A percentile compares a stretch with the other conserved stretches of the same genome.
Evolutionary conservation across 306 rosid genomes (phyloP).

Genomic region (Chamaecrista fasciculata): DNA sequence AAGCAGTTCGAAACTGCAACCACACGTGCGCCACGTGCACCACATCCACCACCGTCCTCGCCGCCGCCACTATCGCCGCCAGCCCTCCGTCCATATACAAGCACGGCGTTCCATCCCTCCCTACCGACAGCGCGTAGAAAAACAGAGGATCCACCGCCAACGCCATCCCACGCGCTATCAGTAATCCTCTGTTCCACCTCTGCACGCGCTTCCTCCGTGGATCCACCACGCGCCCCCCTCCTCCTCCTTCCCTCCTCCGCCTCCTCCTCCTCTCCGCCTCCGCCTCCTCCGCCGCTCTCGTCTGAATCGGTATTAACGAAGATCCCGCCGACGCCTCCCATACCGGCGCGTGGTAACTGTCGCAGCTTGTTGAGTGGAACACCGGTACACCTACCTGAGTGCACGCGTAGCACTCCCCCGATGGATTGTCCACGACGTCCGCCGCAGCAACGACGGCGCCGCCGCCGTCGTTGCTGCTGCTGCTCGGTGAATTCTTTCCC

Average conservation of each 20-base stretch:
- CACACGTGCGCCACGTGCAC: slow-evolving; percentile 75
- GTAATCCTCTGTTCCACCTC: slow-evolving; percentile 72
- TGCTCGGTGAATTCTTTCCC: slow-evolving; percentile 1
- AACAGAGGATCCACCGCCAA: slow-evolving; percentile 86
- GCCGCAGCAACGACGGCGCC: neutral
- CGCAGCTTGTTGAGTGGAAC: slow-evolving; percentile 95
- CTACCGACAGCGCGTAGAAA: slow-evolving; percentile 88
- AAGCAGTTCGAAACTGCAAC: slow-evolving; percentile 86
- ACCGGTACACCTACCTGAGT: slow-evolving; percentile 82
- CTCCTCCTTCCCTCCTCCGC: slow-evolving; percentile 38
- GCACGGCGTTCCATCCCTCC: slow-evolving; percentile 80
- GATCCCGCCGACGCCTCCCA: slow-evolving; percentile 98
- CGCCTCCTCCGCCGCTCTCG: neutral
- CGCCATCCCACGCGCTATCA: slow-evolving; percentile 84
- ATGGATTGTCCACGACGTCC: slow-evolving; percentile 35
- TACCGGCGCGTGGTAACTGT: slow-evolving; percentile 58
- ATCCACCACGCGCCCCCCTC: slow-evolving; percentile 66
- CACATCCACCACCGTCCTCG: slow-evolving; percentile 67
- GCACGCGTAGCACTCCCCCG: slow-evolving; percentile 87
- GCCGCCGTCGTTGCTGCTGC: slow-evolving; percentile 10
- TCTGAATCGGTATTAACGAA: slow-evolving; percentile 65
- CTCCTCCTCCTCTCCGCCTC: neutral
- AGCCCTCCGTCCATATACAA: slow-evolving; percentile 85
- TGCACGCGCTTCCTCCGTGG: slow-evolving; percentile 89
- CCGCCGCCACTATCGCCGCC: slow-evolving; percentile 72